Evolutionary conservation across 257 asterid genomes (phyloP).

Genomic region (Marsdenia floribunda): DNA sequence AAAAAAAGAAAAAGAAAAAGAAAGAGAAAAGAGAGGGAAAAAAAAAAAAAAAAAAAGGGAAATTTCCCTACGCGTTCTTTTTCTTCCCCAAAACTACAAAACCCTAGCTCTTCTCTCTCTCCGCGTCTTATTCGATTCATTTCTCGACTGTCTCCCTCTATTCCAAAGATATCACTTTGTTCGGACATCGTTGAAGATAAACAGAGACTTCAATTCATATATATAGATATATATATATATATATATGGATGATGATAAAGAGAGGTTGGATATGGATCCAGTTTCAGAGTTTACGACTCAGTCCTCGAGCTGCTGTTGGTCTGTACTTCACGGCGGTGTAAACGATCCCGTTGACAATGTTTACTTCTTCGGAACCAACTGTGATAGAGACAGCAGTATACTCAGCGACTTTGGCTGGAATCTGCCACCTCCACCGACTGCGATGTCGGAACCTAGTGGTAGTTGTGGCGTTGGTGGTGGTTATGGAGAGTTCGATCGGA

Average conservation of each 20-base stretch:
- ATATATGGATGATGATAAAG: conserved; percentile 28
- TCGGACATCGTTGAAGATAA: not conserved
- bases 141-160: conserved; percentile 8
- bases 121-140: conserved; percentile 39
- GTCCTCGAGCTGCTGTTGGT: conserved; percentile 38
- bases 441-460: conserved; percentile 23
- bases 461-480: conserved; percentile 6
- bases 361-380: conserved; percentile 34
- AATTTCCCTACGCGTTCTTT: conserved; percentile 13
- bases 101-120: conserved; percentile 3
- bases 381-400: conserved; percentile 31
- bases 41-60: not conserved
- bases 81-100: conserved; percentile 15
- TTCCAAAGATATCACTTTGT: not conserved
- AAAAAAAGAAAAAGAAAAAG: not conserved
- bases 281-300: conserved; percentile 28
- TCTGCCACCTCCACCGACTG: conserved; percentile 25
- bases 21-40: not conserved
- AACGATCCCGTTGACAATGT: conserved; percentile 27
- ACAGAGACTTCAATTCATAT: too few species aligned
- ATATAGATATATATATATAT: too few species aligned
- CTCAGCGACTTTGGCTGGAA: conserved; percentile 75
- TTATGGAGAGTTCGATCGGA: conserved; percentile 28
- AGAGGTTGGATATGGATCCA: conserved; percentile 28
- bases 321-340: conserved; percentile 16